A percentile compares a stretch with the other conserved stretches of the same genome.
phyloP scores from a whole-genome alignment of 305 asterid species.

The Striga hermonthica region DNA sequence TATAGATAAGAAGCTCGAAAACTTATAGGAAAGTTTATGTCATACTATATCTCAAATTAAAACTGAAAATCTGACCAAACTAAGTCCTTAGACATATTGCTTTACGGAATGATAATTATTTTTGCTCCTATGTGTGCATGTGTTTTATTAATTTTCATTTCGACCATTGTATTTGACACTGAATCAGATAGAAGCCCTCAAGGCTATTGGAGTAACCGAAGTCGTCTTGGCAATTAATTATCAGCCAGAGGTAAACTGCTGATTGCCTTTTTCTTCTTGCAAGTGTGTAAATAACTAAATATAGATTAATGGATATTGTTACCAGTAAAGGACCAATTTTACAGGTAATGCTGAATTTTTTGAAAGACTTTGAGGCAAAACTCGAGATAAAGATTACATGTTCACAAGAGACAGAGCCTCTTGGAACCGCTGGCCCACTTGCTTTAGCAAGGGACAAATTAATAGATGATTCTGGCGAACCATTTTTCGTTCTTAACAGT shows the following conservation, averaged over 20 bases:
- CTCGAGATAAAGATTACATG: slow-evolving; percentile 84
- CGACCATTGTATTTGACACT: slow-evolving; percentile 23
- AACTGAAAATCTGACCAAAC: too few species aligned
- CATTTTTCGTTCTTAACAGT: slow-evolving; percentile 86
- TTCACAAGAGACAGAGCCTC: slow-evolving; percentile 93
- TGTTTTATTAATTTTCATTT: slow-evolving; percentile 21
- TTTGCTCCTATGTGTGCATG: neutral
- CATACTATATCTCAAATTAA: neutral
- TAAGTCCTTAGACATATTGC: too few species aligned
- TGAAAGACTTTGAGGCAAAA: slow-evolving; percentile 86
- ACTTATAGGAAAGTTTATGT: neutral
- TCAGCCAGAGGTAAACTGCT: slow-evolving; percentile 76
- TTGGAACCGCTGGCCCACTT: slow-evolving; percentile 97
- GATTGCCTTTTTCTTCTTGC: slow-evolving; percentile 17
- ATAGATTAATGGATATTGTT: neutral
- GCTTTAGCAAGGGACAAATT: slow-evolving; percentile 92
- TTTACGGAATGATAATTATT: too few species aligned
- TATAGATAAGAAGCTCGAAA: neutral
- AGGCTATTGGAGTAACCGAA: slow-evolving; percentile 89
- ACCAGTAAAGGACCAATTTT: slow-evolving; percentile 16
- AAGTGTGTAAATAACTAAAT: slow-evolving; percentile 5
- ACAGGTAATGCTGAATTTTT: slow-evolving; percentile 90
- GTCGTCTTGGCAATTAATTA: slow-evolving; percentile 93
- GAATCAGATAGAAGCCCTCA: slow-evolving; percentile 82
- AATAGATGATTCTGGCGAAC: slow-evolving; percentile 69